Evolutionary conservation across 257 asterid species (phyloP), one percentile per base, ranked within the genome.

Genomic region (Verbena officinalis): DNA sequence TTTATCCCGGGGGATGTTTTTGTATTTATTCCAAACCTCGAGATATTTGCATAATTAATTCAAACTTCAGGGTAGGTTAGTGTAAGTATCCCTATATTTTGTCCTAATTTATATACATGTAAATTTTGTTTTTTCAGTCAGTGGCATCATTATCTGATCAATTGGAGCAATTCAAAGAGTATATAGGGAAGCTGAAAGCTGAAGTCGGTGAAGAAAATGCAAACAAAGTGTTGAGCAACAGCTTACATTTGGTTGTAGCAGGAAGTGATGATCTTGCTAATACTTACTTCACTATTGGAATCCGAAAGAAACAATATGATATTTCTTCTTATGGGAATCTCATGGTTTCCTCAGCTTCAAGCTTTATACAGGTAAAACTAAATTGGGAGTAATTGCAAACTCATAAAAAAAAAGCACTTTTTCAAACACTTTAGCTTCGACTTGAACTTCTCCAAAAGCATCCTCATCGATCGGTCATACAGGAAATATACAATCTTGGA

Each of bases 261-360:
- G 98, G 98, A 21, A 89, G 84, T 22, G 84, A 86, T 71, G 98
- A 91, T 64, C 78, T 91, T 45, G 95, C 90, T 19, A 91, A 91
- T 46, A 91, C 98, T 44, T 91, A 89, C 67, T 89, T 75, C 75
- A 74, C 92, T 24, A 3, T 81, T 16, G 86, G 87, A 17, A 0
- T 69, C 17, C 81, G 80, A 7, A 58, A 69, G n/a, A 13, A 22
- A 3, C 79, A 78, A 15, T 75, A 84, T 14, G 81, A 84, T 52
- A 10, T 86, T 24, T 39, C 80, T 42, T 59, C 95, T 2, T 91
- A 89, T n/a, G 66, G 88, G n/a, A 85, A 86, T 65, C 79, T 88
- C 31, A 22, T 91, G 62, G 81, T 84, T 34, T 65, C 77, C 54
- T 73, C 77, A 1, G 96, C 96, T 70, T 62, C 92, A 53, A 64